These are phyloP conservation scores for Zygoascus sp. DNA, from an alignment of 1,139 yeast genomes.

Conservation along the genomic window DNA sequence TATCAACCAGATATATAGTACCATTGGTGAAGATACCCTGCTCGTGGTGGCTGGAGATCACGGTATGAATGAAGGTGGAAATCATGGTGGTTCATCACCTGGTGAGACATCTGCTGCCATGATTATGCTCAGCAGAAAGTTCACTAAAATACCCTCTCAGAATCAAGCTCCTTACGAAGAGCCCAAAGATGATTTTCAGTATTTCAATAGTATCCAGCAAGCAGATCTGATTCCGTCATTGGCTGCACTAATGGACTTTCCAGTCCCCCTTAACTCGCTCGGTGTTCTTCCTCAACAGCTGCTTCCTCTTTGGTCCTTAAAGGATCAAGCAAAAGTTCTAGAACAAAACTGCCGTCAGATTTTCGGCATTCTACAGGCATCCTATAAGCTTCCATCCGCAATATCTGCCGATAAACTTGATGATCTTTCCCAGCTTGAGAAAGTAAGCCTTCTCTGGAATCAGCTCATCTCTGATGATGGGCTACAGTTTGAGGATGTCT, in stretches of 20 bases:
- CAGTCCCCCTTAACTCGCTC: constrained; percentile 80
- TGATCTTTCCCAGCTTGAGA: constrained; percentile 5
- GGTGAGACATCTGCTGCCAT: constrained; percentile 91
- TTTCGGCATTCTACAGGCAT: constrained; percentile 21
- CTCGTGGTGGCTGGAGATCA: constrained; percentile 87
- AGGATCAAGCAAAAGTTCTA: constrained; percentile 42
- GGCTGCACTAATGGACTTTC: constrained; percentile 65
- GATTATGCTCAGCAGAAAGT: constrained; percentile 59
- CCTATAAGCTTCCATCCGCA: constrained; percentile 19
- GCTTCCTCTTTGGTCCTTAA: constrained; percentile 47
- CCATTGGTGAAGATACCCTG: constrained; percentile 53
- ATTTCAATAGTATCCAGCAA: constrained; percentile 58
- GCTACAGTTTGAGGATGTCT: constrained; percentile 12
- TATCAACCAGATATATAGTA: constrained; percentile 49
- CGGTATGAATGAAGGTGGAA: constrained; percentile 86
- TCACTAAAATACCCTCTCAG: constrained; percentile 29
- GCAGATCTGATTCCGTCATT: constrained; percentile 87
- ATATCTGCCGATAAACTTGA: neutral
- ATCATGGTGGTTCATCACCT: constrained; percentile 90
- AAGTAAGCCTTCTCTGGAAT: constrained; percentile 8
- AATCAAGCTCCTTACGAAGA: constrained; percentile 40
- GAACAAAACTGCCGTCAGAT: constrained; percentile 64
- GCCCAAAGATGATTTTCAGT: constrained; percentile 44
- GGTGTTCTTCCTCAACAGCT: constrained; percentile 66
- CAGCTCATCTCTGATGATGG: constrained; percentile 6